These are phyloP conservation scores for Stephania yunnanensis DNA, from an alignment of 164 flowering plant genomes.

Conservation along the genomic window DNA sequence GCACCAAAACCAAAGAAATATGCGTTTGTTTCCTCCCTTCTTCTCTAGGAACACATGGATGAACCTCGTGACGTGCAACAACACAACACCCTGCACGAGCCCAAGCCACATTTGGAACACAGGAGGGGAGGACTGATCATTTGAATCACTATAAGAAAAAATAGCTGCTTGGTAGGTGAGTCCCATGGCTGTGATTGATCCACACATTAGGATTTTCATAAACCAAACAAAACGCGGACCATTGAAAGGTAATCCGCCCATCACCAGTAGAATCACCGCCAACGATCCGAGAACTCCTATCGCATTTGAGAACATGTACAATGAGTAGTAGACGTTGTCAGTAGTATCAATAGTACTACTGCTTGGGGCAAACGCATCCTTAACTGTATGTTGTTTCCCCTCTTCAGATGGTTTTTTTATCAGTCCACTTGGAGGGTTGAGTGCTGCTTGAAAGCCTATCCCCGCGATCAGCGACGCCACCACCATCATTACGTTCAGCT, in stretches of 20 bases:
- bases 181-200: neutral
- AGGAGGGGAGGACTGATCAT: too few relatives aligned
- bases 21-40: too few relatives aligned
- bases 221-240: neutral
- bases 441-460: conserved; percentile 20
- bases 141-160: too few relatives aligned
- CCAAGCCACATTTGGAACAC: too few relatives aligned
- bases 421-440: conserved; percentile 15
- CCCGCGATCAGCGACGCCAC: conserved; percentile 20
- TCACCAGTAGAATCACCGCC: neutral
- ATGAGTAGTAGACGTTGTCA: too few relatives aligned
- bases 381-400: neutral
- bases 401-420: neutral
- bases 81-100: too few relatives aligned
- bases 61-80: too few relatives aligned
- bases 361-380: neutral
- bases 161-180: neutral
- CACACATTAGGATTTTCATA: neutral
- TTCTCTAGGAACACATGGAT: too few relatives aligned
- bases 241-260: neutral
- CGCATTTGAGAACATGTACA: neutral
- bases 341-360: neutral
- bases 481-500: conserved; percentile 14
- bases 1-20: too few relatives aligned
- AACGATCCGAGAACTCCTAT: neutral